Evolutionary conservation across 257 asterid species (phyloP), one percentile per base, ranked within the genome.

Genomic region (Prunella vulgaris): DNA sequence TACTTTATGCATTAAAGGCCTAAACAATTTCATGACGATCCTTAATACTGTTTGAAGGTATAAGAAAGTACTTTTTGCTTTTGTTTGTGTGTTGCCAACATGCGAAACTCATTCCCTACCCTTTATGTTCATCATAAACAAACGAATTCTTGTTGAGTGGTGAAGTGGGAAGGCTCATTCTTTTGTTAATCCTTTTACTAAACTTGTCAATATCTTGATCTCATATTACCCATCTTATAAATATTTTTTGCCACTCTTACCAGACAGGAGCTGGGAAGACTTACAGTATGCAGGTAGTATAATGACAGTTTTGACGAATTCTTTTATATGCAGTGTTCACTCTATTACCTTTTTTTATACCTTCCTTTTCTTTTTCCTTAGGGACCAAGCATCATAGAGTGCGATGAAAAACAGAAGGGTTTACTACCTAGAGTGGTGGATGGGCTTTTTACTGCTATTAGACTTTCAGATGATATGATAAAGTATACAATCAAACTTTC

Each of bases 231-330:
- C n/a, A 33, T 25, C 25, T 64, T 46, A 33, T 22, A 62, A 74
- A n/a, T 51, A 1, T 46, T 64, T 35, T 56, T 80, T 64, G 58
- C 73, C 49, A 17, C 4, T 71, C 60, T 76, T 72, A 30, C 65
- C 90, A 90, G 97, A 90, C 97, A 62, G 96, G 96, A 75, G 97
- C 97, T 24, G 97, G 97, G 72, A 90, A 90, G 87, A 88, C 96
- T 60, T 90, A 90, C 82, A 88, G 86, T 84, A 85, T 90, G 88
- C 94, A 90, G 97, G 97, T 90, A 81, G 79, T 69, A 30, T 37
- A 63, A 48, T 74, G 64, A 77, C 70, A 61, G 37, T 42, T 30
- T 60, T 25, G 40, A 13, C 51, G 17, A 71, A 63, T 67, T 33
- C 35, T 61, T 5, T 7, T 61, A 57, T 54, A 51, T 57, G 44